These are phyloP conservation scores for Spinacia oleracea DNA, from an alignment of 179 eudicot species.

Conservation along the genomic window DNA sequence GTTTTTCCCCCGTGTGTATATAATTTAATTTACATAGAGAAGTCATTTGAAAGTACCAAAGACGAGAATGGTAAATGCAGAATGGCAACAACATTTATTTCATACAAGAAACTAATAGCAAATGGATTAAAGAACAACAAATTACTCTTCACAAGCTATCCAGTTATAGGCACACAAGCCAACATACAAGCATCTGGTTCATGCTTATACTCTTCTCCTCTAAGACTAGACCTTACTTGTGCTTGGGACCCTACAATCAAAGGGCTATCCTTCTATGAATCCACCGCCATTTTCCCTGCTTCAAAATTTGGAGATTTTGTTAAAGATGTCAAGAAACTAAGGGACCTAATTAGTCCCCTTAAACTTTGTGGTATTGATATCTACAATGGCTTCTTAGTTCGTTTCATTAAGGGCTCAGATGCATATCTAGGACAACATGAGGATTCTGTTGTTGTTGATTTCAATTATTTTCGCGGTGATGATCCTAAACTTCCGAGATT, in stretches of 20 bases:
- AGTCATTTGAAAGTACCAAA: constrained; percentile 44
- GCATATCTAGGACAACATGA: constrained; percentile 56
- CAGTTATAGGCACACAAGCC: constrained; percentile 63
- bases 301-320: constrained; percentile 46
- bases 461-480: constrained; percentile 65
- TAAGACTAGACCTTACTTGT: constrained; percentile 38
- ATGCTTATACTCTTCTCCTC: constrained; percentile 54
- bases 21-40: no score
- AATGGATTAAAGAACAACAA: constrained; percentile 68
- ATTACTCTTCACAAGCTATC: constrained; percentile 66
- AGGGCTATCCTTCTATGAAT: constrained; percentile 66
- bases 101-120: constrained; percentile 49
- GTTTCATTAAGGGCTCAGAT: constrained; percentile 54
- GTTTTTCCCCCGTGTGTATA: no score
- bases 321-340: constrained; percentile 52
- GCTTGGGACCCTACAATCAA: constrained; percentile 74
- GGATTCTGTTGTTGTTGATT: constrained; percentile 60
- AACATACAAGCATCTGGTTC: constrained; percentile 83
- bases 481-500: constrained; percentile 51
- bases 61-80: constrained; percentile 56
- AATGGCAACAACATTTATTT: constrained; percentile 48
- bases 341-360: constrained; percentile 44
- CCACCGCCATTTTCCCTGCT: constrained; percentile 64
- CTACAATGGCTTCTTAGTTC: constrained; percentile 64
- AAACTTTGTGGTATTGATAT: constrained; percentile 61